Evolutionary conservation across 441 rosid species (phyloP), one percentile per base, ranked within the genome.

Genomic region (Erodium moschatum): DNA sequence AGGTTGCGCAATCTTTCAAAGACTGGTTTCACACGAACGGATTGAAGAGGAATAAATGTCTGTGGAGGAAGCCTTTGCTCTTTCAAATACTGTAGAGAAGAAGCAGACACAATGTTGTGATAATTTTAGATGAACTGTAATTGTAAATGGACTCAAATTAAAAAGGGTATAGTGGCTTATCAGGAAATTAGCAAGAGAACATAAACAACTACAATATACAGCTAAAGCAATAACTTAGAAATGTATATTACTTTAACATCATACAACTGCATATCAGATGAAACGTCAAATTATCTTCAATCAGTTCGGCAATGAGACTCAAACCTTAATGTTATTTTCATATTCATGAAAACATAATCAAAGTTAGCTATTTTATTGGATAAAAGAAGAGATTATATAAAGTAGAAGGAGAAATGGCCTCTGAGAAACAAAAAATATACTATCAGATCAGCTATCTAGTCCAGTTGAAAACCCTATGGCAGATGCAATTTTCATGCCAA

Each of bases 11-110:
- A 75, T 83, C 92, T 84, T 82, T 95, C 99, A 69, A 75, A 54
- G 58, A 91, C 79, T 70, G 91, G 91, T 87, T 95, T 95, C 69
- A 92, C 94, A 71, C 97, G 97, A 73, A 92, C 89, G 19, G 99
- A 86, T 76, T 85, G 96, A 79, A 92, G 91, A 60, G 99, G 99
- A 73, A 92, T 89, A 83, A 95, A 95, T 71, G 98, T 95, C 86
- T 82, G 89, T 70, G 99, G 98, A 79, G 99, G 98, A 87, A 92
- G 97, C 86, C 99, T 82, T 77, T 90, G 94, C 75, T 95, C 97
- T 86, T 92, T 95, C 82, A 95, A 81, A 81, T 92, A 92, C 99
- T 95, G 97, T 81, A 83, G 65, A 78, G 68, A 75, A 65, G 74
- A 80, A 78, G 72, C 46, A 69, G 69, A 66, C 64, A 65, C 5